Evolutionary conservation across 225 moss, liverwort and hornwort species (phyloP), one percentile per base, ranked within the genome.

Genomic region (Lunularia cruciata): DNA sequence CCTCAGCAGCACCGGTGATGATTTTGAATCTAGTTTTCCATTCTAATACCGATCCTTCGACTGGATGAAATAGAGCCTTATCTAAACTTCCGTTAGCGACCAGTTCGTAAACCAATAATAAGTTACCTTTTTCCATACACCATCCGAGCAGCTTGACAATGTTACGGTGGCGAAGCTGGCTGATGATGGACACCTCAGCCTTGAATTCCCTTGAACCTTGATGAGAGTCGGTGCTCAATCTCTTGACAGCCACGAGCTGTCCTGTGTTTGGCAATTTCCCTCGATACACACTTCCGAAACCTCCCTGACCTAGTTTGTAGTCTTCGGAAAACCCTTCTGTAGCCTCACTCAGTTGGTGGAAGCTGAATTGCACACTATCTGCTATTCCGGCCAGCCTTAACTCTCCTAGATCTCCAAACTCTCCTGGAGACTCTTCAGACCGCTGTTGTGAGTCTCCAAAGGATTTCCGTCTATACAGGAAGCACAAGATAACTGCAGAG

Each of bases 181-280:
- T 84, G 72, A 92, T 92, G 73, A 86, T 87, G 40, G 73, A 70
- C 0, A 92, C 78, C 74, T 92, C 86, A 0, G 86, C 86, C 0
- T 86, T 23, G 46, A 92, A 92, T 67, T 92, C 87, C 33, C 72
- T 43, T 31, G 71, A 68, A 0, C 89, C 79, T 39, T 80, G 79
- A 60, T 51, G 56, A 2, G 79, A 80, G 47, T 75, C 58, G 0
- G 13, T 51, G 11, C 56, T 40, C 14, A 80, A 64, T 57, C 63
- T 69, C 65, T 92, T 92, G 56, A 89, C 87, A 0, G 86, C 83
- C 3, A 89, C 84, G 1, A 1, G 47, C 14, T n/a, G 8, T 3
- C 84, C 81, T 0, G 77, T 79, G 27, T 1, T 52, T 0, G 84
- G 83, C 31, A 92, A 22, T 0, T 78, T 36, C 1, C 89, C 89